Base-by-base conservation (phyloP, 2,329 filamentous ascomycete genomes). In the Samsoniella hepiali region DNA sequence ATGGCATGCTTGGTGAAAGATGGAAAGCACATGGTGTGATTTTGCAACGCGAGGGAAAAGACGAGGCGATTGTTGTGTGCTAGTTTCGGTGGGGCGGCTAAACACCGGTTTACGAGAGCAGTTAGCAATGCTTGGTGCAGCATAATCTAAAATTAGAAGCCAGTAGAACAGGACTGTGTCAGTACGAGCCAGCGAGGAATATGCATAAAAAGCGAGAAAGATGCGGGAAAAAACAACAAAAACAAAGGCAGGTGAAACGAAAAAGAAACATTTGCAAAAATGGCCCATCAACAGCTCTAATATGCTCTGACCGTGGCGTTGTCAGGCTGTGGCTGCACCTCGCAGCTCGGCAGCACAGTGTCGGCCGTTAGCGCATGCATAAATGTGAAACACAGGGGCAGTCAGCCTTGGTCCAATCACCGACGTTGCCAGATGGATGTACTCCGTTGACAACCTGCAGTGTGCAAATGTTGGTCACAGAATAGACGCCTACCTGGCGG, bases 11-110 rank as follows among this genome's bases (percentile, higher is more conserved):
- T 36, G 47, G 29, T 27, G 17, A 3, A 34, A 7, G n/a, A 31
- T 13, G 10, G 38, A 32, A 49, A 34, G 15, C 5, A 6, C 42
- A n/a, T 10, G 49, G 29, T 53, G 38, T 22, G 49, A 51, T 47
- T 38, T 63, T 58, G 40, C 34, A 22, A 53, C 38, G 54, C 55
- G 62, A 15, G 32, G 38, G 32, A 55, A 60, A 55, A 34, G 47
- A 9, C 22, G 50, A 45, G 38, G 22, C 51, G 7, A 55, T 49
- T 55, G 38, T 36, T 54, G 51, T 65, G 47, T 45, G 63, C 5
- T 27, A 58, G 55, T 36, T 58, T 17, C 9, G 56, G 63, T 57
- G 58, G 63, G 56, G 53, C 60, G 63, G 63, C 31, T 65, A 63
- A 65, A 63, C 47, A 1, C 55, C 63, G 63, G 63, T 11, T 42